phyloP scores from a whole-genome alignment of 495 filamentous ascomycete species.

The Cairneyella variabilis region DNA sequence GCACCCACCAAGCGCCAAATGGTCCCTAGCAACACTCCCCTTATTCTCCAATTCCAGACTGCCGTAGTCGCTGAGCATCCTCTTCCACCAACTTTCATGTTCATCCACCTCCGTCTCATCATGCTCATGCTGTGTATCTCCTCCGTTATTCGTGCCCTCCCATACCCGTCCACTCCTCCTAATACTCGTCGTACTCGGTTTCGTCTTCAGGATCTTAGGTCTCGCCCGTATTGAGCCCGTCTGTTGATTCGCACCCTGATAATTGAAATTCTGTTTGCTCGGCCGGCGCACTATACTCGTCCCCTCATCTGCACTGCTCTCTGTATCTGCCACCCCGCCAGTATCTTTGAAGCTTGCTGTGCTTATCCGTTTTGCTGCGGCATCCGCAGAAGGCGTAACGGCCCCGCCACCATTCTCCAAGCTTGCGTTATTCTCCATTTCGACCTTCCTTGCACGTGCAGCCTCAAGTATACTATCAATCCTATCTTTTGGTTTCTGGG shows the following conservation, averaged over 20 bases:
- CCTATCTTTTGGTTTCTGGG: conserved; percentile 4
- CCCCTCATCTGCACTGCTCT: conserved; percentile 26
- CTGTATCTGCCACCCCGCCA: conserved; percentile 1
- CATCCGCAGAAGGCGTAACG: no score
- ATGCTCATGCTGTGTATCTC: not conserved
- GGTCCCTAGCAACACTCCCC: conserved; percentile 90
- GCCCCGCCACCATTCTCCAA: not conserved
- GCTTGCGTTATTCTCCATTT: not conserved
- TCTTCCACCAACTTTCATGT: conserved; percentile 46
- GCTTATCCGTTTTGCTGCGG: no score
- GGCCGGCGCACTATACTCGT: conserved; percentile 16
- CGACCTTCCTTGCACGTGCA: conserved; percentile 11
- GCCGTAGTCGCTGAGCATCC: conserved; percentile 63
- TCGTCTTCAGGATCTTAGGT: not conserved
- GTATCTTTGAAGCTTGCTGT: no score
- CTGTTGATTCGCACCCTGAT: conserved; percentile 15
- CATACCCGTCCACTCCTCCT: conserved; percentile 7
- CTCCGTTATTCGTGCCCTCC: not conserved
- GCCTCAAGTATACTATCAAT: conserved; percentile 19
- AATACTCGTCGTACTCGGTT: conserved; percentile 17
- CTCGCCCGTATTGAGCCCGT: no score
- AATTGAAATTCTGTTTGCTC: conserved; percentile 14
- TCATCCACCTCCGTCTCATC: conserved; percentile 16
- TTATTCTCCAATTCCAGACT: conserved; percentile 93
- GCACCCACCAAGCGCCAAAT: conserved; percentile 85